Evolutionary conservation across 371 early-diverging fungal species (phyloP), one percentile per base, ranked within the genome.

Genomic region (Parasitella parasitica): DNA sequence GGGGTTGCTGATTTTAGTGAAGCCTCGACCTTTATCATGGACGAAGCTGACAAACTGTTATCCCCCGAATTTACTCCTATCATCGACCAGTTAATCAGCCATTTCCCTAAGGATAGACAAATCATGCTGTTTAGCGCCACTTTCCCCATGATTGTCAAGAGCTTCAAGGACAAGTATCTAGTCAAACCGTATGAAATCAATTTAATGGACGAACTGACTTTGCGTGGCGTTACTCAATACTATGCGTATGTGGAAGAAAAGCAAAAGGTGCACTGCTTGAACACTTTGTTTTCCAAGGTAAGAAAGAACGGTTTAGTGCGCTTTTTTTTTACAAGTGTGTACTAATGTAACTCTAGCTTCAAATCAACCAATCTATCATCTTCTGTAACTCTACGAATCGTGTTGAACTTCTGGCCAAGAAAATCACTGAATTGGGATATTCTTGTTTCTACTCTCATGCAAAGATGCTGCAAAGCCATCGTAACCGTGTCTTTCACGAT

Each of bases 321-420:
- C n/a, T n/a, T n/a, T n/a, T n/a, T n/a, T n/a, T n/a, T n/a, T n/a
- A n/a, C n/a, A n/a, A n/a, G n/a, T 35, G 12, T 12, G 12, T 35
- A 35, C 35, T n/a, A 15, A 26, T 34, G 48, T 34, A 32, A 18
- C 16, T 34, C 46, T 61, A 83, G 90, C 89, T 99, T 20, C 95
- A 97, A 87, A 94, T 99, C 87, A 98, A 99, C 77, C 99, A 99
- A 83, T 97, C 98, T 56, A 97, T 99, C 66, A 98, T 99, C 71
- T 99, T 99, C 77, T 98, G 98, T 81, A 99, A 98, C 81, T 95
- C 96, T 9, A 96, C 98, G 34, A 92, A 93, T 80, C 95, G 97
- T 34, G 99, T 98, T 8, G 98, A 99, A 77, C 85, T 96, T 62
- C 82, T 99, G 61, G 99, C 98, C 48, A 93, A 93, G 75, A 98